phyloP scores from a whole-genome alignment of 2,329 filamentous ascomycete genomes.

The Penicillium sp. region DNA sequence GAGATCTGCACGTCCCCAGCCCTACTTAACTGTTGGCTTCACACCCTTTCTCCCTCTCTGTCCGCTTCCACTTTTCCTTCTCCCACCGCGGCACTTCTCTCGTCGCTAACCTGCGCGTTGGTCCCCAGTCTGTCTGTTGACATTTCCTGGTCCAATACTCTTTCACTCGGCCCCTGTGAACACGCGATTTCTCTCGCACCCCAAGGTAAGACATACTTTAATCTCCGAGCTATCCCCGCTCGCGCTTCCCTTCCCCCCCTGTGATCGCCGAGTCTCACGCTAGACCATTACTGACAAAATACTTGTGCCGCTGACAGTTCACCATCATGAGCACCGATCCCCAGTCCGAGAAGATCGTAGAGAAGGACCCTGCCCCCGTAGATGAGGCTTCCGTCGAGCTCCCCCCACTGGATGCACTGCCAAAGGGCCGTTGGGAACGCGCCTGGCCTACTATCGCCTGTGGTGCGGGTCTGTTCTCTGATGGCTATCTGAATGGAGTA shows the following conservation, averaged over 20 bases:
- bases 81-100: neutral
- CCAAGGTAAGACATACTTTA: neutral
- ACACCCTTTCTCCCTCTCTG: neutral
- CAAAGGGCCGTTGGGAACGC: slow-evolving; percentile 55
- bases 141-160: slow-evolving; percentile 12
- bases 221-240: neutral
- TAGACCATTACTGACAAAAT: neutral
- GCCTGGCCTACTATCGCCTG: slow-evolving; percentile 81
- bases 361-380: slow-evolving; percentile 19
- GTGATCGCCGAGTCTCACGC: neutral
- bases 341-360: slow-evolving; percentile 17
- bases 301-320: neutral
- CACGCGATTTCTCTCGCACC: neutral
- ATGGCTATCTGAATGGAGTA: slow-evolving; percentile 90
- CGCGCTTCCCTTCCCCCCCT: neutral
- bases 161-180: neutral
- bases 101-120: neutral
- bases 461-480: slow-evolving; percentile 85
- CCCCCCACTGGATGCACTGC: slow-evolving; percentile 31
- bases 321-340: slow-evolving; percentile 14
- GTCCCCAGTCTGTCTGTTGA: neutral
- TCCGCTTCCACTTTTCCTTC: neutral
- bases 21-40: neutral
- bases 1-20: neutral
- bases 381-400: slow-evolving; percentile 25